phyloP scores from a whole-genome alignment of 768 basidiomycete species.

The Pleurotus pulmonarius region DNA sequence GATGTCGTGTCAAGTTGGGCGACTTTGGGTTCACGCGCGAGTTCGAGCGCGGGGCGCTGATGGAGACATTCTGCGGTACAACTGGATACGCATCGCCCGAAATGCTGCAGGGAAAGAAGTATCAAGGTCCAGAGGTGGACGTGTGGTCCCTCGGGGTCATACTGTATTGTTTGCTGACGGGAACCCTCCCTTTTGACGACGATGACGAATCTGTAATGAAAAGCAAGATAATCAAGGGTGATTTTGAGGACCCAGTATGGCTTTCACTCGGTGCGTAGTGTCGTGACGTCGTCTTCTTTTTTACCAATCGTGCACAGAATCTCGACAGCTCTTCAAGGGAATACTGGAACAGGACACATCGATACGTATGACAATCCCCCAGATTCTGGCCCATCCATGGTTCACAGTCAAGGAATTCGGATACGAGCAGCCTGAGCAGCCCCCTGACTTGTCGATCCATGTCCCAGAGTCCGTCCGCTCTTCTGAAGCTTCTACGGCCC shows the following conservation, averaged over 20 bases:
- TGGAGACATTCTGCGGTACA: constrained; percentile 96
- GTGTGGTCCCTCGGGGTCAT: constrained; percentile 95
- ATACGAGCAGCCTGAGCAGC: constrained; percentile 7
- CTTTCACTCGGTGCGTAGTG: constrained; percentile 63
- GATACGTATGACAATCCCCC: constrained; percentile 75
- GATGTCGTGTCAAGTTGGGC: constrained; percentile 87
- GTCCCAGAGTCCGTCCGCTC: constrained; percentile 1
- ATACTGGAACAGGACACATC: constrained; percentile 76
- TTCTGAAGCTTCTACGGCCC: constrained; percentile 47
- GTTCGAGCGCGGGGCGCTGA: constrained; percentile 69
- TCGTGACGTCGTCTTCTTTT: constrained; percentile 11
- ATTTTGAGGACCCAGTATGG: constrained; percentile 93
- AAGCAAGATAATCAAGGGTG: constrained; percentile 75
- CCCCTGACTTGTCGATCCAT: constrained; percentile 2
- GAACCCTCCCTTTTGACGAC: constrained; percentile 87
- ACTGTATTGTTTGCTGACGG: constrained; percentile 84
- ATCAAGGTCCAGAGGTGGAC: constrained; percentile 95
- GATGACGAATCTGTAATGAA: constrained; percentile 86
- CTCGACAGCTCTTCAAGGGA: constrained; percentile 76
- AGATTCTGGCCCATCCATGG: constrained; percentile 86
- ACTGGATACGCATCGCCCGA: constrained; percentile 93
- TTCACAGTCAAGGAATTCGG: constrained; percentile 42
- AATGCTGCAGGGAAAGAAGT: constrained; percentile 85
- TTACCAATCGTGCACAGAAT: constrained; percentile 46
- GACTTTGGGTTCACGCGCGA: constrained; percentile 96